Base-by-base conservation (phyloP, 169 alveolate species). In the Eimeria falciformis region DNA sequence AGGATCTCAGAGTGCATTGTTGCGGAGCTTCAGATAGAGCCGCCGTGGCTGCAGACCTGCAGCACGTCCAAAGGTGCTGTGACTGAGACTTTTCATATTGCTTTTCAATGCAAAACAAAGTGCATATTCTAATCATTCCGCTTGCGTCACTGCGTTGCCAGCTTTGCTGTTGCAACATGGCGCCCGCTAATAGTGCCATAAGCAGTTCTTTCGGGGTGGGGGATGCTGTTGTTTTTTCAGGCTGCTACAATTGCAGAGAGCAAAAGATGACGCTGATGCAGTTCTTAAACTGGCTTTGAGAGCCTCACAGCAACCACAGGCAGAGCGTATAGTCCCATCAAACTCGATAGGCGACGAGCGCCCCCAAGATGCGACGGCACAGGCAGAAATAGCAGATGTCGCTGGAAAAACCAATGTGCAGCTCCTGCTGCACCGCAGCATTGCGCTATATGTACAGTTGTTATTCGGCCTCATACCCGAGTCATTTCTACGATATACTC, bases 41-140 rank as follows among this genome's bases (percentile, higher is more conserved):
- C 77, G 89, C 89, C 71, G 58, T 81, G 56, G 65, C 56, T 65
- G 58, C 77, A 7, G 89, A 81, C 56, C n/a, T 81, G 77, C 6
- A 4, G 56, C 89, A 81, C 43, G 45, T 81, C 33, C 50, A 45
- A 55, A 53, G 89, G 89, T 81, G 40, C 23, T 50, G 40, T 23
- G 18, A 25, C 7, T 17, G 46, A 23, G 33, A 14, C 4, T 47
- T 46, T 25, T 45, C 11, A n/a, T 25, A 25, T 40, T 14, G 50
- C 29, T 77, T 29, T 77, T 46, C 21, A 23, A 29, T 12, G 69
- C 27, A 27, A 5, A 7, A 1, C 69, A 21, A 6, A 47, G 23
- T 25, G 29, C 5, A 33, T 0, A 23, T 25, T 47, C 14, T 45
- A 3, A 27, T 23, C 27, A 27, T 27, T 77, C 69, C 12, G 29